Conservation (phyloP, 2,329 filamentous ascomycete genomes). For the Dactylonectria estremocensis region DNA sequence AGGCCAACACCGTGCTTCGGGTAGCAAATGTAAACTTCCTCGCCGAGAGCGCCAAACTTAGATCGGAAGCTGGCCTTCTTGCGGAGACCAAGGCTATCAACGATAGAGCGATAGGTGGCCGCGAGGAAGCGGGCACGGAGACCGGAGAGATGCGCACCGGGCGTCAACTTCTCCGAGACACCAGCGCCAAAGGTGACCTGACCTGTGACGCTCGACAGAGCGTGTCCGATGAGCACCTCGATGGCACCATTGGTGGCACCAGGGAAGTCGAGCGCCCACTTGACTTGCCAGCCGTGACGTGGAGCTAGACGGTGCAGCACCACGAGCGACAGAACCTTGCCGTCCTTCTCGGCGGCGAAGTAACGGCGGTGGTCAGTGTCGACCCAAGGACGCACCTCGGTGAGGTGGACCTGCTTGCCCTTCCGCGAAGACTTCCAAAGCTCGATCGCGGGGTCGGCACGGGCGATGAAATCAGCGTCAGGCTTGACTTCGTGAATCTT, state of each 20-base stretch:
- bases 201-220: conserved; percentile 68
- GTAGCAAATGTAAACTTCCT: conserved; percentile 91
- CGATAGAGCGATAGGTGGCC: conserved; percentile 86
- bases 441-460: conserved; percentile 80
- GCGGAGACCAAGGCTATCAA: conserved; percentile 85
- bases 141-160: conserved; percentile 86
- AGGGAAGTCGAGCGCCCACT: conserved; percentile 96
- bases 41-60: conserved; percentile 89
- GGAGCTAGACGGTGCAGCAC: conserved; percentile 87
- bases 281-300: conserved; percentile 90
- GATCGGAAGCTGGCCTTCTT: conserved; percentile 91
- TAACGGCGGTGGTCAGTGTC: conserved; percentile 88
- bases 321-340: conserved; percentile 82
- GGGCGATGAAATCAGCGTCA: conserved; percentile 78
- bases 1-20: conserved; percentile 88
- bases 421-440: conserved; percentile 87
- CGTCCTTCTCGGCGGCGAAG: conserved; percentile 84
- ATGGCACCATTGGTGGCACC: conserved; percentile 89
- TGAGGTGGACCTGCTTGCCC: conserved; percentile 89
- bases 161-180: conserved; percentile 80
- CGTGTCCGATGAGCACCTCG: conserved; percentile 83
- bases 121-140: conserved; percentile 85
- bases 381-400: conserved; percentile 90
- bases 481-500: conserved; percentile 81
- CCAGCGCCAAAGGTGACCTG: conserved; percentile 90